Base-by-base conservation (phyloP, 139 green algal species). In the Asterochloris sp. region DNA sequence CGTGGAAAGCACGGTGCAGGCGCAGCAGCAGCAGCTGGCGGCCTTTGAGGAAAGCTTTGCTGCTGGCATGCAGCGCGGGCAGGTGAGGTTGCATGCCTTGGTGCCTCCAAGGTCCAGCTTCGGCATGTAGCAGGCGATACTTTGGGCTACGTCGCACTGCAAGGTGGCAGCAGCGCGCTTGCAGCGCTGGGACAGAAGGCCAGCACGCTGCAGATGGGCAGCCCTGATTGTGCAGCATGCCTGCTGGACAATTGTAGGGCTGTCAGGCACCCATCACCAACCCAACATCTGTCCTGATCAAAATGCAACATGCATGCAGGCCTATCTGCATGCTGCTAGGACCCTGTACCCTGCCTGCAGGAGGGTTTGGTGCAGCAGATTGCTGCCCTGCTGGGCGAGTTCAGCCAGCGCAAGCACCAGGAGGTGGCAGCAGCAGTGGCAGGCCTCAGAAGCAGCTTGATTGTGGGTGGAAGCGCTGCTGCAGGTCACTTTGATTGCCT, bases 291-390 rank as follows among this genome's bases (percentile, higher is more conserved):
- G 38, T 6, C 38, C 38, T 54, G 38, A 2, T 54, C 38, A 54
- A 6, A 54, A 54, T 54, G 38, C 38, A 54, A 54, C 38, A 2
- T 54, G 38, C 28, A 26, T 0, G 13, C 61, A 62, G 29, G 16
- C 8, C 60, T 11, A 73, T 19, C 1, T 61, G 75, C 26, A 10
- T 10, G 6, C 28, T 62, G 27, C 0, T 71, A 38, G 1, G 62
- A 84, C 0, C 85, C 79, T 88, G 68, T 86, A 68, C 29, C 38
- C 1, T 54, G 60, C 11, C 87, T 89, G 68, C 85, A 91, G 77
- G 71, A 69, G 12, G 81, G 68, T 28, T 82, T 95, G 74, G 28
- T 82, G 28, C 54, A 77, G 60, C 83, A 90, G 76, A 83, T 95
- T 23, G 62, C 14, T 1, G 73, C 63, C 28, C 66, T 92, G 80